Conservation (phyloP, 164 flowering plant species). For the Umbilicus rupestris region DNA sequence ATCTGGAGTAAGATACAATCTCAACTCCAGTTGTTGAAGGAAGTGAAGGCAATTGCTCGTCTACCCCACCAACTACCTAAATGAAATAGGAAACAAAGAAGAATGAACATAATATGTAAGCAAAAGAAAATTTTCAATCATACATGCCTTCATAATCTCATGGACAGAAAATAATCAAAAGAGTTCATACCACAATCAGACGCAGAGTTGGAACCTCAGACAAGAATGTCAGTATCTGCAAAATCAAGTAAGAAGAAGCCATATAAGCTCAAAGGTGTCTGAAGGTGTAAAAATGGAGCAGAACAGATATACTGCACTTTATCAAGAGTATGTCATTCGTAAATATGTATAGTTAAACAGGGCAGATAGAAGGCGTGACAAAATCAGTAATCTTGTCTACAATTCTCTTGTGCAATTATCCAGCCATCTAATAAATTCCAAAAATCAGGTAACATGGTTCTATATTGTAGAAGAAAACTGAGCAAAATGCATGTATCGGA, state of each 20-base stretch:
- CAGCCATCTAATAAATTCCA: background rate
- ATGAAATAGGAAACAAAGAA: background rate
- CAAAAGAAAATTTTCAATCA: background rate
- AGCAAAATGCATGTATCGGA: constrained; percentile 3
- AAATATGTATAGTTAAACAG: background rate
- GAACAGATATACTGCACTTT: background rate
- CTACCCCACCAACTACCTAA: constrained; percentile 68
- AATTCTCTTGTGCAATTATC: background rate
- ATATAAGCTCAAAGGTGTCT: background rate
- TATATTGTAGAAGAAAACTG: background rate
- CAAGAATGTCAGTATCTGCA: constrained; percentile 60
- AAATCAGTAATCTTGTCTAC: background rate
- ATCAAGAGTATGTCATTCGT: background rate
- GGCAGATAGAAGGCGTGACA: background rate
- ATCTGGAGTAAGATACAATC: constrained; percentile 49
- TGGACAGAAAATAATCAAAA: background rate
- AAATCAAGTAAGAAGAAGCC: background rate
- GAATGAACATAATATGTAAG: background rate
- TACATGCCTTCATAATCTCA: constrained; percentile 1
- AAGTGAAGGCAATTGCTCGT: constrained; percentile 56
- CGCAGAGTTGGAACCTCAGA: constrained; percentile 64
- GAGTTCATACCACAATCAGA: constrained; percentile 51
- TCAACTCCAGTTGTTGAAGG: constrained; percentile 45
- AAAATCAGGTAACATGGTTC: background rate
- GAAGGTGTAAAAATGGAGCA: background rate